Percentiles rank a stretch among this genome's conserved stretches.
Conservation (phyloP, 106 monocot species). For the Dendrobium huoshanense region DNA sequence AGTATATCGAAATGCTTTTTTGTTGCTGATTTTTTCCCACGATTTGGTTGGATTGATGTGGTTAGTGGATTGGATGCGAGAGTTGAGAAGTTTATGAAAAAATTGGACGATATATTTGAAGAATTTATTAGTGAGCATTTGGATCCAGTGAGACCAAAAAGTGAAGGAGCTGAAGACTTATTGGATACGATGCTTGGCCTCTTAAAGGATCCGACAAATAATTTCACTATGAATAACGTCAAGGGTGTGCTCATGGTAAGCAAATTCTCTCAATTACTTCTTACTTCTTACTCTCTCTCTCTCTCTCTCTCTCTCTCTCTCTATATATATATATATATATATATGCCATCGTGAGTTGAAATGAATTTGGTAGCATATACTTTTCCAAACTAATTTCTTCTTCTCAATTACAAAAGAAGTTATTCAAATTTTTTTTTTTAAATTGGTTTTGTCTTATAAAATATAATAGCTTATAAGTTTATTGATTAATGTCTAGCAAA, state of each 20-base stretch:
- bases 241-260: slow-evolving; percentile 30
- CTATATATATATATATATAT: too few species aligned
- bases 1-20: background rate
- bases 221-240: slow-evolving; percentile 15
- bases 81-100: background rate
- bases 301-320: too few species aligned
- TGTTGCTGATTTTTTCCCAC: slow-evolving; percentile 1
- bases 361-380: too few species aligned
- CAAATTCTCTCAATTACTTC: background rate
- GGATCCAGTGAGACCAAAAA: background rate
- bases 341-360: too few species aligned
- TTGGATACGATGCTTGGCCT: slow-evolving; percentile 12
- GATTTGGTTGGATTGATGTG: slow-evolving; percentile 2
- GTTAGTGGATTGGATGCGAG: background rate
- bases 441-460: too few species aligned
- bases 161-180: background rate
- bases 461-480: too few species aligned
- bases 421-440: too few species aligned
- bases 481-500: too few species aligned
- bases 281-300: too few species aligned
- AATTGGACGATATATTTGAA: slow-evolving; percentile 2
- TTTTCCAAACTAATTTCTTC: too few species aligned
- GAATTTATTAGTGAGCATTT: background rate
- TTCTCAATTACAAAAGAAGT: too few species aligned
- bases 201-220: background rate